phyloP scores from a whole-genome alignment of 2,329 filamentous ascomycete species.

The Fusarium tupiense region DNA sequence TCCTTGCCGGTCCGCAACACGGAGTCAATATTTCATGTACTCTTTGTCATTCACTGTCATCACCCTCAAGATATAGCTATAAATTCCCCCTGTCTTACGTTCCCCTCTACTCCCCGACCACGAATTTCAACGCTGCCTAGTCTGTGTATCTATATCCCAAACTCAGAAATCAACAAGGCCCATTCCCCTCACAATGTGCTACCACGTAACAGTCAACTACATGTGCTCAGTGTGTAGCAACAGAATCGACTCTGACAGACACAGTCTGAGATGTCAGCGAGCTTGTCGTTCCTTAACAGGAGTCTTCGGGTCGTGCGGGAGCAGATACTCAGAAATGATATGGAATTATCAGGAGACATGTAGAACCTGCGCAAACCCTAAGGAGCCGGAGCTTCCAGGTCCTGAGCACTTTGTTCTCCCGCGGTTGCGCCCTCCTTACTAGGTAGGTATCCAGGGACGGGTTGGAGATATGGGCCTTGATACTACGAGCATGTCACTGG shows the following conservation, averaged over 20 bases:
- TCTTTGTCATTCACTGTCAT: neutral
- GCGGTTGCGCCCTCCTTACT: neutral
- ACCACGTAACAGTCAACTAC: neutral
- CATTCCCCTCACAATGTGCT: neutral
- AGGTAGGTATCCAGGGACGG: neutral
- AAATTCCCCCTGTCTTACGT: neutral
- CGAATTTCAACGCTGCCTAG: neutral
- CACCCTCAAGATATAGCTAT: neutral
- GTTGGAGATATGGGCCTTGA: neutral
- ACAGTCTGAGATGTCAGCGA: neutral
- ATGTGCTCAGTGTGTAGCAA: neutral
- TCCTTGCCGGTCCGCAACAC: neutral
- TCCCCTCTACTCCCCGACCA: too few species aligned
- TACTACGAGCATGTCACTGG: neutral
- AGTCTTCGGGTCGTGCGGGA: neutral
- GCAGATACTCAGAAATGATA: neutral
- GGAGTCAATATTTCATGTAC: accelerated
- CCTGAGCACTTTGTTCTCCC: neutral
- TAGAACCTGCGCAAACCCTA: neutral
- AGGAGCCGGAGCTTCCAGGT: neutral
- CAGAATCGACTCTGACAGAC: neutral
- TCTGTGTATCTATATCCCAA: neutral
- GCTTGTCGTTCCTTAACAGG: neutral
- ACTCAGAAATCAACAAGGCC: neutral
- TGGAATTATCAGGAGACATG: neutral